Percentiles rank a stretch among this genome's conserved stretches.
Evolutionary conservation across 306 rosid species (phyloP).

Genomic region (Pueraria montana): DNA sequence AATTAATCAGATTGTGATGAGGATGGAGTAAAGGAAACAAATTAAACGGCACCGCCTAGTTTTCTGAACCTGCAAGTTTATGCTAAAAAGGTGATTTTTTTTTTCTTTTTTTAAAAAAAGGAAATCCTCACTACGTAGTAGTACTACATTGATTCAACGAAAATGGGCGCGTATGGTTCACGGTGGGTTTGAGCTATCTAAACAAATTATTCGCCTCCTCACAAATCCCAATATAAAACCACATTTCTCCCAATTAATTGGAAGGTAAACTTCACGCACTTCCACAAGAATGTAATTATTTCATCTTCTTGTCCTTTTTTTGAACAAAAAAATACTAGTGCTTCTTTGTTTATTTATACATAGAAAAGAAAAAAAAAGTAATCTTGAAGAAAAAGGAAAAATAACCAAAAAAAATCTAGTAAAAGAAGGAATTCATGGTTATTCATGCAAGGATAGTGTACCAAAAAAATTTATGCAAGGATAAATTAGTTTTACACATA

Average conservation of each 20-base stretch:
- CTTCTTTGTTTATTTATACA: neutral
- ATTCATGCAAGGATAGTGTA: neutral
- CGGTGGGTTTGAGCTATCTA: neutral
- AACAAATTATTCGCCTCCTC: neutral
- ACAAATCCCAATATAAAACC: constrained; percentile 40
- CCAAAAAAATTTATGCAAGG: no score
- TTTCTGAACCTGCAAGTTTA: constrained; percentile 38
- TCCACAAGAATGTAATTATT: constrained; percentile 48
- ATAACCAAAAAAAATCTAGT: neutral
- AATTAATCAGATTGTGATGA: neutral
- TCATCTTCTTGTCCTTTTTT: constrained; percentile 9
- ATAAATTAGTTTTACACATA: neutral
- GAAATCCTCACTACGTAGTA: neutral
- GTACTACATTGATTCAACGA: neutral
- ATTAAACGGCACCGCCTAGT: constrained; percentile 48
- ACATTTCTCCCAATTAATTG: constrained; percentile 62
- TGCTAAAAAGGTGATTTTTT: neutral
- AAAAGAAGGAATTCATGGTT: neutral
- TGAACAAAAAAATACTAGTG: neutral
- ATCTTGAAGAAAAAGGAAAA: neutral
- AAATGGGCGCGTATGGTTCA: constrained; percentile 37
- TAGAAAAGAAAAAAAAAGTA: neutral
- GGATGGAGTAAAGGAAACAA: constrained; percentile 36
- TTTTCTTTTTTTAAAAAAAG: neutral
- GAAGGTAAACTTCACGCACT: constrained; percentile 64